Evolutionary conservation across 768 basidiomycete species (phyloP).

Genomic region (Glaciozyma martinii): DNA sequence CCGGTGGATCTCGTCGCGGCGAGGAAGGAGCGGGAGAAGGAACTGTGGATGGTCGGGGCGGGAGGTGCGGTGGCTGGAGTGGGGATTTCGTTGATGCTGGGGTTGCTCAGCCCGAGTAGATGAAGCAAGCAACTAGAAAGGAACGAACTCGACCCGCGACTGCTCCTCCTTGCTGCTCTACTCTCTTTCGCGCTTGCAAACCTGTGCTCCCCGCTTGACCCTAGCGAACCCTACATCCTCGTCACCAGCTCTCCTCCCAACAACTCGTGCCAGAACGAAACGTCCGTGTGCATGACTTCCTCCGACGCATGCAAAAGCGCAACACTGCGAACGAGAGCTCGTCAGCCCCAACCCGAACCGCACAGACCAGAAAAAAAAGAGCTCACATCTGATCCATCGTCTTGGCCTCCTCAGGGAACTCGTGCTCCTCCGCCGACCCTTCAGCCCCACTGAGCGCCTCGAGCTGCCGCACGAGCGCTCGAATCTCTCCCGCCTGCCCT

Average conservation of each 20-base stretch:
- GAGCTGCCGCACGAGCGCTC: not conserved
- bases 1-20: not conserved
- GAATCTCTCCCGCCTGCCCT: too few relatives aligned
- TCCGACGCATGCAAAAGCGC: not conserved
- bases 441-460: not conserved
- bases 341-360: not conserved
- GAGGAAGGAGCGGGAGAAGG: constrained; percentile 2
- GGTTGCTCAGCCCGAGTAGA: not conserved
- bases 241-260: not conserved
- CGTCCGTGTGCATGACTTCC: not conserved
- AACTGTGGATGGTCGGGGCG: not conserved
- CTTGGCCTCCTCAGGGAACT: not conserved
- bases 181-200: too few relatives aligned
- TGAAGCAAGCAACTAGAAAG: not conserved
- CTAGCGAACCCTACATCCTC: too few relatives aligned
- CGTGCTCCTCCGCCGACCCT: not conserved
- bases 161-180: too few relatives aligned
- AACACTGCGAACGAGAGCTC: not conserved
- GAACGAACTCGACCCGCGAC: too few relatives aligned
- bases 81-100: not conserved
- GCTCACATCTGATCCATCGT: too few relatives aligned
- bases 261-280: not conserved
- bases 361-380: not conserved
- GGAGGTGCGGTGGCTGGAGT: not conserved
- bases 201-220: too few relatives aligned